A percentile compares a stretch with the other conserved stretches of the same genome.
Evolutionary conservation across 73 alveolate genomes (phyloP).

Genomic region (Uronychia setigera): DNA sequence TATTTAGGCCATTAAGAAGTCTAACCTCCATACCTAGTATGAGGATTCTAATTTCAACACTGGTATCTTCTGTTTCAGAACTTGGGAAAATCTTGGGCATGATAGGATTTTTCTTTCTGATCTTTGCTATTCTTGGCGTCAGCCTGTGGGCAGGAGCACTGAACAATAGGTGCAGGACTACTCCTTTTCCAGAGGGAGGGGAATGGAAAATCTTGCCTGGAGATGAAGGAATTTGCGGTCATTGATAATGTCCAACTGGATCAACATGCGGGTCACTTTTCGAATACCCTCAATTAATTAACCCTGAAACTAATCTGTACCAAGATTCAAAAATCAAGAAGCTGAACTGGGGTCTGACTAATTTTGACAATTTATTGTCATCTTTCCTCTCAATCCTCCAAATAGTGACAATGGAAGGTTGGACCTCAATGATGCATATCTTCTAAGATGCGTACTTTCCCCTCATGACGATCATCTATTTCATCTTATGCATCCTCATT

Average conservation of each 20-base stretch:
- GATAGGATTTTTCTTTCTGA: slow-evolving; percentile 32
- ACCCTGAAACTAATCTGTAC: slow-evolving; percentile 2
- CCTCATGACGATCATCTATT: slow-evolving; percentile 8
- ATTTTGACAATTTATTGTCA: slow-evolving; percentile 33
- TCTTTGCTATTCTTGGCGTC: slow-evolving; percentile 77
- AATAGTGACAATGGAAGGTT: slow-evolving; percentile 30
- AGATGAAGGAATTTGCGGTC: not conserved
- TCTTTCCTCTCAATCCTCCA: slow-evolving; percentile 27
- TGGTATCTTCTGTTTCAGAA: not conserved
- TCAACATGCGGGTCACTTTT: slow-evolving; percentile 16
- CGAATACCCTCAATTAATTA: not conserved
- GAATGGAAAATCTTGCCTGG: not conserved
- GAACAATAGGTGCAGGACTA: slow-evolving; percentile 56
- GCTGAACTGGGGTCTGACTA: slow-evolving; percentile 36
- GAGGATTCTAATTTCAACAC: slow-evolving; percentile 3
- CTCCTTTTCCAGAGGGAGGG: slow-evolving; percentile 1
- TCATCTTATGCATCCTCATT: slow-evolving; percentile 15
- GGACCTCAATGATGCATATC: slow-evolving; percentile 21
- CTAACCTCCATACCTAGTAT: not conserved
- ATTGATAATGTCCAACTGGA: not conserved
- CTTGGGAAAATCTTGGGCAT: not conserved
- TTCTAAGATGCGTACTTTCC: slow-evolving; percentile 28
- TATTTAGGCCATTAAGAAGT: slow-evolving; percentile 6
- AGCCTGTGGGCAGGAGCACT: slow-evolving; percentile 67
- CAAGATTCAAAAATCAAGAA: slow-evolving; percentile 12